Base-by-base conservation (phyloP, 2,329 filamentous ascomycete genomes). In the Botryotinia calthae region DNA sequence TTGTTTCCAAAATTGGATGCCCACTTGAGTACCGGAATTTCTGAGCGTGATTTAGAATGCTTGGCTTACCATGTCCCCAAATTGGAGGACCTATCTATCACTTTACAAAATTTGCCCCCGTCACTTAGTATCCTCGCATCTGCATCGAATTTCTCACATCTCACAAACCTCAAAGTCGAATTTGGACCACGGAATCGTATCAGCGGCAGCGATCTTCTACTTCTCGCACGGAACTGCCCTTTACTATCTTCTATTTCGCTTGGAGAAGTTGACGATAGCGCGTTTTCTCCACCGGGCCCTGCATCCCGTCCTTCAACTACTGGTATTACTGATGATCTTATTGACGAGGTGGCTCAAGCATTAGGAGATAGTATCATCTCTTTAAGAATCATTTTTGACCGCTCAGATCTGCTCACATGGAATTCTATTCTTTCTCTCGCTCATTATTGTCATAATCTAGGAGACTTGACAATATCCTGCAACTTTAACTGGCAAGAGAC, bases 131-230 rank as follows among this genome's bases (percentile, higher is more conserved):
- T 68, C 12, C 65, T 68, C 34, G 48, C 48, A 68, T 68, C 48
- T 31, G 65, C 65, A 31, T 68, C 65, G 9, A 68, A 68, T 10
- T 68, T 68, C 34, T 16, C 31, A 31, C 25, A 42, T 31, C 65
- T 68, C 9, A 68, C 48, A 9, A 25, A 25, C 25, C 65, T 68
- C 5, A 28, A 54, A 16, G 34, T 68, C 46, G 25, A 22, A 40
- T 56, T 68, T 56, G 25, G 65, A 40, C 25, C 25, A 37, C 25
- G n/a, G 1, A 68, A 16, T 31, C n/a, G 46, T 1, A 28, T 68
- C 2, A 56, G 48, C 40, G 34, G 46, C 8, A 40, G 54, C 40
- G 48, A 56, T 42, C 65, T 68, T 56, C 25, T 68, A 42, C 25
- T 68, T 1, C 65, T 68, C 16, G 65, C 20, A 25, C n/a, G 14